Evolutionary conservation across 2,329 filamentous ascomycete species (phyloP).

Genomic region (Aspergillus pseudoviridinutans): DNA sequence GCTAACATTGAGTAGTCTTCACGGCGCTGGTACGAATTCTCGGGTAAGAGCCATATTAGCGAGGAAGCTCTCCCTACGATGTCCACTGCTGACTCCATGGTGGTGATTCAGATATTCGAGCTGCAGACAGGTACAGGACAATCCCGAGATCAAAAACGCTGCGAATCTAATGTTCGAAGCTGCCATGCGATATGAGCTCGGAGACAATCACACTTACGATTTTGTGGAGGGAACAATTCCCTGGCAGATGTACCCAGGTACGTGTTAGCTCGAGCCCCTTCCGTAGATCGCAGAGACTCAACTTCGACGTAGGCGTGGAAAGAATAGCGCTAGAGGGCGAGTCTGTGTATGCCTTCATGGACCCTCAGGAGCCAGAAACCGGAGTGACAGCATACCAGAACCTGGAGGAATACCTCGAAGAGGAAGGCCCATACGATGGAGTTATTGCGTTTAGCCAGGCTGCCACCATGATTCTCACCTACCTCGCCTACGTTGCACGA

Average conservation of each 20-base stretch:
- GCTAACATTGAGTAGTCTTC: conserved; percentile 11
- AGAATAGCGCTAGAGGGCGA: not conserved
- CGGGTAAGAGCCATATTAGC: conserved; percentile 6
- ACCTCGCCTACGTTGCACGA: not conserved
- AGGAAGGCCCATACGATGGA: not conserved
- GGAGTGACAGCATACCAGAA: not conserved
- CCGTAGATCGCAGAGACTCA: not conserved
- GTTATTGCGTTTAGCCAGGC: not conserved
- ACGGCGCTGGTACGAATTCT: conserved; percentile 22
- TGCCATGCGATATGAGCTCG: conserved; percentile 19
- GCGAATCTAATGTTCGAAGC: conserved; percentile 2
- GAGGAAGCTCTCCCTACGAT: not conserved
- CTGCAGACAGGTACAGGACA: conserved; percentile 2
- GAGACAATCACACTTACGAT: conserved; percentile 17
- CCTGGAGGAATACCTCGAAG: not conserved
- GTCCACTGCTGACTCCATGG: not conserved
- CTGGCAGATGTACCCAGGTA: conserved; percentile 10
- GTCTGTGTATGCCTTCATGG: not conserved
- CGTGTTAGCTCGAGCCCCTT: not conserved
- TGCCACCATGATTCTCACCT: not conserved
- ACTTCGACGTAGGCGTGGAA: not conserved
- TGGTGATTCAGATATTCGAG: not conserved
- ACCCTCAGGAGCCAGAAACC: not conserved
- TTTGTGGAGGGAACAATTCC: conserved; percentile 18
- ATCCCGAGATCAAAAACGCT: too few relatives aligned